phyloP scores from a whole-genome alignment of 768 basidiomycete genomes.

The Boletus sensibilis region DNA sequence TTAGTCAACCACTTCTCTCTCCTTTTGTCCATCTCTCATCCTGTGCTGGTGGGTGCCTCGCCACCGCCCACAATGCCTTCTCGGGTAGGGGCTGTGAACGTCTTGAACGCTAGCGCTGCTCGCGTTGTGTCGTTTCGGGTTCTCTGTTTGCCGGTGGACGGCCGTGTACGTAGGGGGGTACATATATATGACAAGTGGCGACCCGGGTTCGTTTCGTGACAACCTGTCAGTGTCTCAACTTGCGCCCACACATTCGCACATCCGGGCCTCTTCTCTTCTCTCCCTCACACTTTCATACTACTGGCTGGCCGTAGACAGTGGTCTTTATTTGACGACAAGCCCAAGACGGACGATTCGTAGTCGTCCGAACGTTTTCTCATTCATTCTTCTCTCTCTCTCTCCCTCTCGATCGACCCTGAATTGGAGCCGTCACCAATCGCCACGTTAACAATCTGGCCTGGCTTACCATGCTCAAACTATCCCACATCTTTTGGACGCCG shows the following conservation, averaged over 20 bases:
- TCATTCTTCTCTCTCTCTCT: background rate
- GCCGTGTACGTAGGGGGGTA: constrained; percentile 9
- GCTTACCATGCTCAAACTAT: constrained; percentile 41
- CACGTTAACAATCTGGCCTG: background rate
- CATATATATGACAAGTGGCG: constrained; percentile 1
- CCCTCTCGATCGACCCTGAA: background rate
- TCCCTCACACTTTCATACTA: background rate
- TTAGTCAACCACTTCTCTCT: background rate
- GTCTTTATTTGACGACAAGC: background rate
- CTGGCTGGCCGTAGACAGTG: background rate
- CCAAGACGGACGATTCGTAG: background rate
- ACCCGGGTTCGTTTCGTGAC: constrained; percentile 3
- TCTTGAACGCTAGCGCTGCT: background rate
- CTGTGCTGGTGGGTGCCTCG: background rate
- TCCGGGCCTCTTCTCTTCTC: background rate
- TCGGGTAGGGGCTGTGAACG: constrained; percentile 9
- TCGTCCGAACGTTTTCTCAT: background rate
- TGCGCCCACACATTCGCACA: constrained; percentile 10
- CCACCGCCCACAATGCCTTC: background rate
- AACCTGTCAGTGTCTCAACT: background rate
- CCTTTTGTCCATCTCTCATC: constrained; percentile 3
- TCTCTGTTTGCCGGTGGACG: constrained; percentile 9
- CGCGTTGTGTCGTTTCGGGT: constrained; percentile 16
- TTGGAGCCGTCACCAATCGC: too few relatives aligned
- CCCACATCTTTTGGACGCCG: constrained; percentile 54